Percentiles rank a stretch among this genome's conserved stretches.
Evolutionary conservation across 371 early-diverging fungal genomes (phyloP).

Genomic region (Massospora cicadina): DNA sequence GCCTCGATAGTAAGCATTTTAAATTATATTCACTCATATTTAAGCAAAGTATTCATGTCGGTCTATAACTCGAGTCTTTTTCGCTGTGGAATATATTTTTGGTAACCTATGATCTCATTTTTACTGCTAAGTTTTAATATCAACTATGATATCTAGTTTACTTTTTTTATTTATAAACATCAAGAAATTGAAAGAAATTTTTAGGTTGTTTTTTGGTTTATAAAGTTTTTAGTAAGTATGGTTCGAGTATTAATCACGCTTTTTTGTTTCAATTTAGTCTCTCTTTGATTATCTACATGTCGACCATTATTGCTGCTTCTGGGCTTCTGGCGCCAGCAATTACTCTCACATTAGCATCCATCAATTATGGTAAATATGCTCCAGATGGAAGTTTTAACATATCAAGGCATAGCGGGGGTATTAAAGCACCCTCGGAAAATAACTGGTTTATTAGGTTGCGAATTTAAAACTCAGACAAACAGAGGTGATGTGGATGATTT

Average conservation of each 20-base stretch:
- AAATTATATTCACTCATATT: neutral
- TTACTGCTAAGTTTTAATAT: neutral
- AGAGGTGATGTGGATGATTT: no score
- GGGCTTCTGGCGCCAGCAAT: neutral
- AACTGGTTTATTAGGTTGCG: neutral
- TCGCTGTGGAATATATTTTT: neutral
- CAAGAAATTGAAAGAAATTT: no score
- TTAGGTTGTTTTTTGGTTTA: no score
- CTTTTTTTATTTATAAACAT: no score
- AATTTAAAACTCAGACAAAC: no score
- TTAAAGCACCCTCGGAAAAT: neutral
- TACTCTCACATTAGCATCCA: neutral
- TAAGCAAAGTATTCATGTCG: neutral
- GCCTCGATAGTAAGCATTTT: neutral
- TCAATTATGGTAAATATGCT: neutral
- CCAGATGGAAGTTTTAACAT: neutral
- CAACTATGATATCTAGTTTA: no score
- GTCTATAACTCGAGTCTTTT: neutral
- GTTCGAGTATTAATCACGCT: neutral
- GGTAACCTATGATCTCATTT: neutral
- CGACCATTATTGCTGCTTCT: neutral
- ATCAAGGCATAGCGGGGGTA: neutral
- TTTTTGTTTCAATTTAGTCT: neutral
- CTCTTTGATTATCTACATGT: neutral
- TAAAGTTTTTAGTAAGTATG: no score